Evolutionary conservation across 805 yeast genomes (phyloP).

Genomic region (Candida orba): DNA sequence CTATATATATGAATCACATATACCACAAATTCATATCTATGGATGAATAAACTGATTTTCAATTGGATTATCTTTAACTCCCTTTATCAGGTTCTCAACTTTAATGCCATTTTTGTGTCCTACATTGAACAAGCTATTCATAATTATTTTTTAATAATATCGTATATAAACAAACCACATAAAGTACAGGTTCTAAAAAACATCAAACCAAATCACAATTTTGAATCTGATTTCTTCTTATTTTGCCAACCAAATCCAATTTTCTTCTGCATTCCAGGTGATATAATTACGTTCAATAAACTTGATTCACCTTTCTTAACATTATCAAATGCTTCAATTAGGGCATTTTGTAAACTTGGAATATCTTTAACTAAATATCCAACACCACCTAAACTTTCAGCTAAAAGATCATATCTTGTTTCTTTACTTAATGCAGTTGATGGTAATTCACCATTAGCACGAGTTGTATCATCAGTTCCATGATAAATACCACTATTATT

Average conservation of each 20-base stretch:
- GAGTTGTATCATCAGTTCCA: slow-evolving; percentile 39
- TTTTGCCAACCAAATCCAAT: slow-evolving; percentile 66
- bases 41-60: too few species aligned
- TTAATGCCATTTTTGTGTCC: too few species aligned
- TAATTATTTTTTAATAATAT: too few species aligned
- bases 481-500: slow-evolving; percentile 70
- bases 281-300: slow-evolving; percentile 55
- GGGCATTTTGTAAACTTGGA: slow-evolving; percentile 29
- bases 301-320: slow-evolving; percentile 29
- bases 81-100: too few species aligned
- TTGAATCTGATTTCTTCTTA: slow-evolving; percentile 26
- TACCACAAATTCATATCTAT: too few species aligned
- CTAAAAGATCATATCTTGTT: slow-evolving; percentile 51
- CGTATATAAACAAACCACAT: too few species aligned
- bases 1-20: too few species aligned
- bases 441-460: slow-evolving; percentile 30
- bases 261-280: slow-evolving; percentile 46
- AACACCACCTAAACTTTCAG: slow-evolving; percentile 46
- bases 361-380: slow-evolving; percentile 42
- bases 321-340: slow-evolving; percentile 31
- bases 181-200: too few species aligned
- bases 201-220: slow-evolving; percentile 11
- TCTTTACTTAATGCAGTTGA: slow-evolving; percentile 53
- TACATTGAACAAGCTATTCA: too few species aligned
- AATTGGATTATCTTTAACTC: too few species aligned